Percentiles rank a stretch among this genome's conserved stretches.
phyloP scores from a whole-genome alignment of 1,139 yeast genomes.

The Barnettozyma hawaiiensis region DNA sequence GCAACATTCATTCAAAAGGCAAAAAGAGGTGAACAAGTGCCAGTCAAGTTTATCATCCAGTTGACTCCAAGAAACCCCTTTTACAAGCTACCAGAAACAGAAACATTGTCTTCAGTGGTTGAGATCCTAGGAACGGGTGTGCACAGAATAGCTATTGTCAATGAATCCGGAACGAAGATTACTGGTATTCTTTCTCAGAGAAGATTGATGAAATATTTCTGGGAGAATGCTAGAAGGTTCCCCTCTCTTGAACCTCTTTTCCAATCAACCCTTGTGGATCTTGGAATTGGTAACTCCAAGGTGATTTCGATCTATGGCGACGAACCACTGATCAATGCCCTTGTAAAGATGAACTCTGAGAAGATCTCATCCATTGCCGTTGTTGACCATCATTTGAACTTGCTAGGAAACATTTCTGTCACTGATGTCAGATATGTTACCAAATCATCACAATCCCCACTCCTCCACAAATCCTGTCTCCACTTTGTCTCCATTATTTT shows the following conservation, averaged over 20 bases:
- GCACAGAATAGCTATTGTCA: conserved; percentile 82
- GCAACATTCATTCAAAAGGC: conserved; percentile 41
- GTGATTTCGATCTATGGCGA: conserved; percentile 84
- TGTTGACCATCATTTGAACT: conserved; percentile 68
- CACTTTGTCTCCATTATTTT: conserved; percentile 84
- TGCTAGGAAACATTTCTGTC: conserved; percentile 88
- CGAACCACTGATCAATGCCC: conserved; percentile 79
- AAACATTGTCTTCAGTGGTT: conserved; percentile 65
- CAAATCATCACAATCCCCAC: conserved; percentile 75
- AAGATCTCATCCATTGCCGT: conserved; percentile 91
- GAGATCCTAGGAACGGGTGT: conserved; percentile 89
- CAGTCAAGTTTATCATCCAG: conserved; percentile 72
- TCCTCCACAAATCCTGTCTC: conserved; percentile 75
- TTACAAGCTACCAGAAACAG: conserved; percentile 63
- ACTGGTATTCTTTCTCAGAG: conserved; percentile 87
- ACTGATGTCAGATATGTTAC: conserved; percentile 89
- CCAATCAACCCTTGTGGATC: conserved; percentile 58
- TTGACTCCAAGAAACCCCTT: conserved; percentile 86
- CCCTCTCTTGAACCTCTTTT: conserved; percentile 71
- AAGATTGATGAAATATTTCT: conserved; percentile 70
- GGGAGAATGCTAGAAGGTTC: conserved; percentile 90
- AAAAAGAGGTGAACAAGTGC: conserved; percentile 64
- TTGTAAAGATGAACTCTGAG: conserved; percentile 75
- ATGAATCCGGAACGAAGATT: conserved; percentile 41
- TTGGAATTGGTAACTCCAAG: conserved; percentile 58